Evolutionary conservation across 2,329 filamentous ascomycete genomes (phyloP), one percentile per base, ranked within the genome.

Genomic region (Acrodontium crateriforme): DNA sequence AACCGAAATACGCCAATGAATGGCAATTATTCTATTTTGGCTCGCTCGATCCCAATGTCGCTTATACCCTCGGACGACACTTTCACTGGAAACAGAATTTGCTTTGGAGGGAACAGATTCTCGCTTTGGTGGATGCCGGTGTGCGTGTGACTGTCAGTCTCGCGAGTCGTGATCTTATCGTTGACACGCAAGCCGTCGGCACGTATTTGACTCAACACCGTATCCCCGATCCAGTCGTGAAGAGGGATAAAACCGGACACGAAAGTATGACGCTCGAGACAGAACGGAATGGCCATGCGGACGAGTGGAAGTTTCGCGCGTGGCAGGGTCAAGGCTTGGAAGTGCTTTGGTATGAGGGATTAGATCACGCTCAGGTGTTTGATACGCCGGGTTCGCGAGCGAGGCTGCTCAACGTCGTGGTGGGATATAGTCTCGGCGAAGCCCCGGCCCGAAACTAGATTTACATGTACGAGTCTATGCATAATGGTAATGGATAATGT

Each of bases 81-180:
- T 80, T 82, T 53, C 79, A 78, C 52, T 82, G 77, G 78, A 62
- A 62, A 15, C 65, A 80, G 39, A 79, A 76, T 37, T 69, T 78
- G 20, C 53, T 78, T 6, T 82, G 77, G 76, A 71, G 69, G 39
- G 71, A 79, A 25, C 71, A 78, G 35, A 49, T 80, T 24, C 37
- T 63, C 17, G 46, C 50, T 10, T 41, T 52, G 17, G 34, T 52
- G 28, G 38, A 51, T 31, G 35, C 37, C 7, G 30, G 40, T 8
- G 49, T 55, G 25, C 36, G 52, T 11, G 64, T 73, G 8, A 71
- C 68, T 0, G 71, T 78, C 1, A 66, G 59, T 31, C 54, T 80
- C 14, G 61, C 67, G 5, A 69, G 66, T 6, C 56, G 60, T 29
- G 76, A 80, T 52, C 49, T 78, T 24, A 78, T 81, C 37, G 69